These are phyloP conservation scores for Pseudogymnoascus sp. DNA, from an alignment of 2,329 filamentous ascomycete species.

Conservation along the genomic window DNA sequence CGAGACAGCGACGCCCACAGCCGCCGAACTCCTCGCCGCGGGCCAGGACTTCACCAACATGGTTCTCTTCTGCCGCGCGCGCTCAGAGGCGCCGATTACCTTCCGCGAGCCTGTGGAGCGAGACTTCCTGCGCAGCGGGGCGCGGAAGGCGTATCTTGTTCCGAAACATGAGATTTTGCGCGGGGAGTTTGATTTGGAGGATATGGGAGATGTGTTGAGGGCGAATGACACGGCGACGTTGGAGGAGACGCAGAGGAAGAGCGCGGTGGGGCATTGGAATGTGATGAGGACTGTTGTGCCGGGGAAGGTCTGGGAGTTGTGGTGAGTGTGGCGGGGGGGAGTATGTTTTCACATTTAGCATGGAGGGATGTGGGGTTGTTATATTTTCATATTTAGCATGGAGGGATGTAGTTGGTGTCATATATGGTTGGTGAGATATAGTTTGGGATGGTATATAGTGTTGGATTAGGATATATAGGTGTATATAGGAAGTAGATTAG, in stretches of 20 bases:
- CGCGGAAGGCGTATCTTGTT: conserved; percentile 61
- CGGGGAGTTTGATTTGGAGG: conserved; percentile 23
- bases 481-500: not conserved
- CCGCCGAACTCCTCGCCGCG: conserved; percentile 39
- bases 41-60: conserved; percentile 83
- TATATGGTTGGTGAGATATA: not conserved
- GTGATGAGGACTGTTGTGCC: conserved; percentile 87
- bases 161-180: conserved; percentile 64
- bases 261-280: conserved; percentile 78
- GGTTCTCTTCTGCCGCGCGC: conserved; percentile 71
- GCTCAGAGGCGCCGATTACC: conserved; percentile 41
- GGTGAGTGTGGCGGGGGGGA: conserved; percentile 46
- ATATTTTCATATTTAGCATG: not conserved
- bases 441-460: not conserved
- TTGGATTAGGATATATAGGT: not conserved
- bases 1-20: conserved; percentile 54
- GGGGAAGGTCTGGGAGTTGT: conserved; percentile 73
- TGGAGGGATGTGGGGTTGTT: not conserved
- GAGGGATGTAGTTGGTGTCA: not conserved
- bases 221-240: conserved; percentile 60
- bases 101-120: conserved; percentile 59
- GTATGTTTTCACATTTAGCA: not conserved
- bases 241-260: conserved; percentile 63
- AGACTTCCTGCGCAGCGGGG: conserved; percentile 68
- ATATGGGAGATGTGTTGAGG: conserved; percentile 43